Percentiles rank a stretch among this genome's conserved stretches.
Evolutionary conservation across 2,329 filamentous ascomycete species (phyloP).

Genomic region (Alternaria sp.): DNA sequence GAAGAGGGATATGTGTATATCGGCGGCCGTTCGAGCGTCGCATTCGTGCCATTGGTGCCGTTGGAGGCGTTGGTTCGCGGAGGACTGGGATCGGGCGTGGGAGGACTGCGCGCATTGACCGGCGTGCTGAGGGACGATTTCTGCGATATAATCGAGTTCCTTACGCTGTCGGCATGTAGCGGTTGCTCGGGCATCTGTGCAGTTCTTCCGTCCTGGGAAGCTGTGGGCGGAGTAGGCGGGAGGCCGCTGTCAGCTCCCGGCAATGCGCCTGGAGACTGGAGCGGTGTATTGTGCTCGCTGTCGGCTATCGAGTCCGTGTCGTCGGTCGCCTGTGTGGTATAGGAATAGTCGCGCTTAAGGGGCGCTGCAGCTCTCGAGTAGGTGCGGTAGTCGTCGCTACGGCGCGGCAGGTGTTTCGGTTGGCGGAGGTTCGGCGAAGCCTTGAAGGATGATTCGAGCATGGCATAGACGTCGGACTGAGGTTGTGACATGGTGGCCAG

Average conservation of each 20-base stretch:
- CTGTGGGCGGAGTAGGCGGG: slow-evolving; percentile 55
- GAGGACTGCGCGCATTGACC: slow-evolving; percentile 49
- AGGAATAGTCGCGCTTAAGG: slow-evolving; percentile 22
- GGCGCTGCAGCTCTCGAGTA: slow-evolving; percentile 31
- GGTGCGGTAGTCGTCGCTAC: slow-evolving; percentile 34
- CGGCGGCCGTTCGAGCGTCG: slow-evolving; percentile 32
- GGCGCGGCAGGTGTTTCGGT: slow-evolving; percentile 36
- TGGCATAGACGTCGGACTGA: slow-evolving; percentile 34
- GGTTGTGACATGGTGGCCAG: slow-evolving; percentile 31
- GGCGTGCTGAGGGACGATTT: slow-evolving; percentile 52
- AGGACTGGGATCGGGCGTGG: slow-evolving; percentile 48
- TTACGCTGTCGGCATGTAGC: slow-evolving; percentile 50
- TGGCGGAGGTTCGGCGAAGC: slow-evolving; percentile 34
- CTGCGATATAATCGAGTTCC: slow-evolving; percentile 48
- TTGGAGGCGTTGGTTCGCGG: slow-evolving; percentile 37
- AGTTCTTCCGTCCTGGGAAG: slow-evolving; percentile 39
- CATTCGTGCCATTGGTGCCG: neutral
- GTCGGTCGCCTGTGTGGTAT: slow-evolving; percentile 38
- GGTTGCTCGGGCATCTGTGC: slow-evolving; percentile 31
- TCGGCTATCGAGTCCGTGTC: slow-evolving; percentile 34
- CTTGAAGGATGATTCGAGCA: slow-evolving; percentile 43
- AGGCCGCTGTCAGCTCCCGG: slow-evolving; percentile 46
- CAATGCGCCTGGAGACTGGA: slow-evolving; percentile 35
- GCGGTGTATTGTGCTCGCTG: slow-evolving; percentile 35
- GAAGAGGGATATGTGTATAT: slow-evolving; percentile 50